phyloP scores from a whole-genome alignment of 2,329 filamentous ascomycete genomes.

The Sporothrix curviconia region DNA sequence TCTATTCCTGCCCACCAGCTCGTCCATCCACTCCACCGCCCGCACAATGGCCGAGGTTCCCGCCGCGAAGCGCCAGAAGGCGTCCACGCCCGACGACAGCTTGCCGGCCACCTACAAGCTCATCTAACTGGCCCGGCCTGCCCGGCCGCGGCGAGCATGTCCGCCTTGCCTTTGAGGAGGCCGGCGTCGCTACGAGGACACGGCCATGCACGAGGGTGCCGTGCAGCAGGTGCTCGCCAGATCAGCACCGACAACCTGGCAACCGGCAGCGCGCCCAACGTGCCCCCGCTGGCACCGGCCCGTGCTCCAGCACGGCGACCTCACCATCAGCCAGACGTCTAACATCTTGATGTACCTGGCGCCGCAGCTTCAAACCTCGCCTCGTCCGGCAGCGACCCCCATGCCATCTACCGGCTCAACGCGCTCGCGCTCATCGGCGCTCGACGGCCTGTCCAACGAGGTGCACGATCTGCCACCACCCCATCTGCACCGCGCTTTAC shows the following conservation, averaged over 20 bases:
- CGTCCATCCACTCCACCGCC: not conserved
- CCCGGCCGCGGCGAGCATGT: constrained; percentile 71
- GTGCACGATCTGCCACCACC: constrained; percentile 72
- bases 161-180: constrained; percentile 66
- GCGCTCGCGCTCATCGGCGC: constrained; percentile 59
- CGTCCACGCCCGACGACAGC: not conserved
- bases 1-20: too few relatives aligned
- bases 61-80: constrained; percentile 25
- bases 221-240: constrained; percentile 42
- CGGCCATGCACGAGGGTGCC: constrained; percentile 42
- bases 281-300: constrained; percentile 63
- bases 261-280: constrained; percentile 44
- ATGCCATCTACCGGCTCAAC: constrained; percentile 51
- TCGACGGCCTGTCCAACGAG: constrained; percentile 66
- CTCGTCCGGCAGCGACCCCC: constrained; percentile 35
- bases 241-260: constrained; percentile 40
- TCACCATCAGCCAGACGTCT: constrained; percentile 62
- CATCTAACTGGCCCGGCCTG: constrained; percentile 63
- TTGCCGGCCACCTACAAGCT: constrained; percentile 49
- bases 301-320: constrained; percentile 53
- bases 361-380: constrained; percentile 51
- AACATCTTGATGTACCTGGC: constrained; percentile 69
- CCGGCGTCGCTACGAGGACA: constrained; percentile 59
- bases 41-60: not conserved
- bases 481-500: constrained; percentile 50